These are phyloP conservation scores for Rhodomyrtus psidioides DNA, from an alignment of 441 rosid genomes.

Conservation along the genomic window DNA sequence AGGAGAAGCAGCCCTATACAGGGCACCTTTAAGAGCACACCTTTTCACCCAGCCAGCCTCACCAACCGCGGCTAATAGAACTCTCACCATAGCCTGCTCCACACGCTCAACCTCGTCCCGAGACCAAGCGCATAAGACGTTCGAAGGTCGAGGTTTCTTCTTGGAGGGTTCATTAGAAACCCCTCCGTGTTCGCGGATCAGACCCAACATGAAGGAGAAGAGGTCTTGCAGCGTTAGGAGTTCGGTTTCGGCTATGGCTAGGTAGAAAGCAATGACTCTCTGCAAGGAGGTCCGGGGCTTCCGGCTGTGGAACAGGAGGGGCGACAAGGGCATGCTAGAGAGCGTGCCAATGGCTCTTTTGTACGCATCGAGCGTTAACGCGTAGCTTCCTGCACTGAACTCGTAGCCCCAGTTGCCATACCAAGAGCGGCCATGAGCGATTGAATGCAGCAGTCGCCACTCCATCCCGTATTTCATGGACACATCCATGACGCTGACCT, in stretches of 20 bases:
- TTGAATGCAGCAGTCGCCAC: constrained; percentile 49
- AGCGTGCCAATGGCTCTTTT: constrained; percentile 32
- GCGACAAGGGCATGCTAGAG: constrained; percentile 32
- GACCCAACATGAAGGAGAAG: constrained; percentile 36
- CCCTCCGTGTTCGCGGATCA: constrained; percentile 17
- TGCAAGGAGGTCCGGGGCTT: constrained; percentile 34
- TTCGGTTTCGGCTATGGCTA: constrained; percentile 35
- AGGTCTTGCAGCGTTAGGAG: constrained; percentile 47
- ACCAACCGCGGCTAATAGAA: constrained; percentile 27
- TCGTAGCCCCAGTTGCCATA: constrained; percentile 61
- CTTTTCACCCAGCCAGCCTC: constrained; percentile 38
- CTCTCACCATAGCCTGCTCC: constrained; percentile 41
- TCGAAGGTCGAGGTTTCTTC: constrained; percentile 7
- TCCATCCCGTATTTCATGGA: constrained; percentile 59
- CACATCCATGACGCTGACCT: constrained; percentile 67
- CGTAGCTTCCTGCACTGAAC: constrained; percentile 53
- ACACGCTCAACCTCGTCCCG: constrained; percentile 39
- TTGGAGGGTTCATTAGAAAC: neutral
- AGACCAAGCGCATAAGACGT: constrained; percentile 40
- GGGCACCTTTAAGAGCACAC: constrained; percentile 47
- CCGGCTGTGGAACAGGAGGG: constrained; percentile 34
- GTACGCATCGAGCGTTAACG: constrained; percentile 44
- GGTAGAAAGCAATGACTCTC: constrained; percentile 36
- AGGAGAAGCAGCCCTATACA: constrained; percentile 38
- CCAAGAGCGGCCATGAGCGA: constrained; percentile 51